A percentile compares a stretch with the other conserved stretches of the same genome.
Evolutionary conservation across 352 stramenopile genomes (phyloP).

Genomic region (Phytopythium vexans): DNA sequence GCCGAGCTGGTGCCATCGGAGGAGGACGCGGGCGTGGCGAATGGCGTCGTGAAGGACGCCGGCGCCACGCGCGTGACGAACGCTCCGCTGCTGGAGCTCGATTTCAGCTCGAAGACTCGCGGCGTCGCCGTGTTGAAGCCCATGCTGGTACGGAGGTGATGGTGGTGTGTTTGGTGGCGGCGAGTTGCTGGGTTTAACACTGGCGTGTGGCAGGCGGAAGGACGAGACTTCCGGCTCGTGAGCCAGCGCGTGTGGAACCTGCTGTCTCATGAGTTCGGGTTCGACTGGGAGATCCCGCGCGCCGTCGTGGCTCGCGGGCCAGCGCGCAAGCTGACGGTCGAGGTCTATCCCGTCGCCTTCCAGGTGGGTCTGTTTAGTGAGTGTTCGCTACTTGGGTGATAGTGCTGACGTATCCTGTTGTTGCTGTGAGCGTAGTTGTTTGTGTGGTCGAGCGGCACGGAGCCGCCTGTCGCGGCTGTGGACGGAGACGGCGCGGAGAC

Average conservation of each 20-base stretch:
- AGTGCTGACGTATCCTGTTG: conserved; percentile 1
- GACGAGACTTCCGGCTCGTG: conserved; percentile 58
- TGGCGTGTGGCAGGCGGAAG: conserved; percentile 43
- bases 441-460: conserved; percentile 20
- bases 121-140: conserved; percentile 47
- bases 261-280: conserved; percentile 55
- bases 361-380: conserved; percentile 30
- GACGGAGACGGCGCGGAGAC: conserved; percentile 27
- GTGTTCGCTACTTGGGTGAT: too few relatives aligned
- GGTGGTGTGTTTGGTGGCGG: background rate
- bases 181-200: background rate
- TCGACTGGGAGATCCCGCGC: conserved; percentile 70
- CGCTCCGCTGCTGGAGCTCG: conserved; percentile 43
- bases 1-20: background rate
- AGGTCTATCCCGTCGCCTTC: conserved; percentile 71
- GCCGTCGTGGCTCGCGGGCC: conserved; percentile 47
- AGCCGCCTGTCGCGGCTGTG: conserved; percentile 18
- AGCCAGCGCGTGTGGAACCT: conserved; percentile 71
- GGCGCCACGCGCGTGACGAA: conserved; percentile 30
- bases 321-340: conserved; percentile 39
- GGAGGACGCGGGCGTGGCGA: conserved; percentile 2
- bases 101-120: conserved; percentile 36
- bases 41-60: background rate
- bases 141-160: conserved; percentile 35
- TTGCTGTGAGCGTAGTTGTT: conserved; percentile 11